Evolutionary conservation across 768 basidiomycete genomes (phyloP), one percentile per base, ranked within the genome.

Genomic region (Tricholoma terreum): DNA sequence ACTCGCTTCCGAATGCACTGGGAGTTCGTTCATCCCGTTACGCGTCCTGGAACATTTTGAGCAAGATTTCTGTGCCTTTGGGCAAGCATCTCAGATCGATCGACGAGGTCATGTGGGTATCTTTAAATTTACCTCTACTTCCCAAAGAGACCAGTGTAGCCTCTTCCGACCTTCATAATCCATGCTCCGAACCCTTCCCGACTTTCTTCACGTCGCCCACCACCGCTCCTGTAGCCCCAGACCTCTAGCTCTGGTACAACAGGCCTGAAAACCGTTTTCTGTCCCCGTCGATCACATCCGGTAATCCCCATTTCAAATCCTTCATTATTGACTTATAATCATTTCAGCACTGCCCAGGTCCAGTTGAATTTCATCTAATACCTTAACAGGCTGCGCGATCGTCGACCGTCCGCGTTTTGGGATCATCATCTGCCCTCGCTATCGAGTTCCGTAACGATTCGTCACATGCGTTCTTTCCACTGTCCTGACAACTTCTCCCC

Each of bases 221-320:
- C n/a, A 33, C 43, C 43, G 15, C 45, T 14, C 15, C 33, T 46
- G 12, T 6, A 21, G 17, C 11, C 19, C 17, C 3, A 30, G 6
- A n/a, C 30, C 2, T 49, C 9, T 10, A 31, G 7, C 15, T 38
- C 38, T 38, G 15, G 21, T 21, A 11, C 40, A n/a, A 14, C 22
- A 21, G 14, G 6, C 12, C 17, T 6, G 33, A 40, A 24, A 31
- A 33, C 31, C 6, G 15, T 21, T 34, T 33, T 57, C 52, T 46
- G 55, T 48, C 54, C 43, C 58, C 56, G 63, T 67, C 69, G 66
- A 70, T 70, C 69, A 65, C 36, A 64, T 51, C 68, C 67, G 62
- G 63, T 58, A 55, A 61, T 50, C 55, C 24, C 34, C 31, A 58
- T 58, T 56, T 59, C 50, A 35, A 61, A 59, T 56, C 30, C 58